phyloP scores from a whole-genome alignment of 257 asterid genomes.

The Apocynum venetum region DNA sequence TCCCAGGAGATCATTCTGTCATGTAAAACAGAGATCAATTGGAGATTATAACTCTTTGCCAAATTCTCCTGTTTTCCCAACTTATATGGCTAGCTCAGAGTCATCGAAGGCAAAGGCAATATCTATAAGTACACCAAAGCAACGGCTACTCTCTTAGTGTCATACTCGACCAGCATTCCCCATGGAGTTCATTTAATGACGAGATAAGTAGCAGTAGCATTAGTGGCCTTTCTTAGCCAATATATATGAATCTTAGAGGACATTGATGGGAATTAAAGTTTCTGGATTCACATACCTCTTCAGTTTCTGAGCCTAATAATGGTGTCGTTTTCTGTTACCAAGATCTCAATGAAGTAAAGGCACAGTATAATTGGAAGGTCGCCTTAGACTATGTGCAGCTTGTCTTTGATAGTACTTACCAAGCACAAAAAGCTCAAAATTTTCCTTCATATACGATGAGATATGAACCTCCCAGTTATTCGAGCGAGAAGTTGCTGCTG shows the following conservation, averaged over 20 bases:
- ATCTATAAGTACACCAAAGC: conserved; percentile 77
- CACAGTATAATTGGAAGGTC: not conserved
- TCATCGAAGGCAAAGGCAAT: conserved; percentile 82
- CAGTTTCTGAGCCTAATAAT: not conserved
- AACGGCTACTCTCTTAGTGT: conserved; percentile 48
- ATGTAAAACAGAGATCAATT: conserved; percentile 44
- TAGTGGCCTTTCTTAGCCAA: conserved; percentile 40
- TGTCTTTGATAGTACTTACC: no score
- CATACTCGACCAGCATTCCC: conserved; percentile 56
- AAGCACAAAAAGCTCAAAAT: not conserved
- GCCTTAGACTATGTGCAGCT: no score
- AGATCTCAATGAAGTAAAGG: not conserved
- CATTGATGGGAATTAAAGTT: conserved; percentile 20
- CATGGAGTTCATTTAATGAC: conserved; percentile 48
- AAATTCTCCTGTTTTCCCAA: conserved; percentile 54
- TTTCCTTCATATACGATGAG: not conserved
- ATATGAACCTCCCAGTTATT: not conserved
- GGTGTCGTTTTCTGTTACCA: not conserved
- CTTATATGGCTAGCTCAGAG: conserved; percentile 78
- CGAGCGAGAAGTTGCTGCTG: not conserved
- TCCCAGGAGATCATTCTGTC: conserved; percentile 65
- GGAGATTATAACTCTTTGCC: conserved; percentile 53
- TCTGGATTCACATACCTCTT: not conserved
- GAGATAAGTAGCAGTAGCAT: conserved; percentile 29
- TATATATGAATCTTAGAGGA: conserved; percentile 22